Conservation (phyloP, 495 filamentous ascomycete species). For the Acidiella bohemica region DNA sequence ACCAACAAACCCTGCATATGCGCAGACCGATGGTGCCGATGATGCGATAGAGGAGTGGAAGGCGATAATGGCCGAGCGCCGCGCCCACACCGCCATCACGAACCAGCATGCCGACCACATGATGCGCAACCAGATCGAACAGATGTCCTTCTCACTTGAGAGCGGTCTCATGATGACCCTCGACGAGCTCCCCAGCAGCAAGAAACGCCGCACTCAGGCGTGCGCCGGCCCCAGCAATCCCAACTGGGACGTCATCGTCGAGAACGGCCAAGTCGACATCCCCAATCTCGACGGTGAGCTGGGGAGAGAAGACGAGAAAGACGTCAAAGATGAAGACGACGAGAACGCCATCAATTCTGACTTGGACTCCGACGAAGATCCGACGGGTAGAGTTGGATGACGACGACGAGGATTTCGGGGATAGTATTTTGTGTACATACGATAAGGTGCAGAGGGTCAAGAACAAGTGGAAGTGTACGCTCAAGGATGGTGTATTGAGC, state of each 20-base stretch:
- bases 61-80: slow-evolving; percentile 38
- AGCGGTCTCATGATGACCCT: slow-evolving; percentile 69
- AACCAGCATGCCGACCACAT: slow-evolving; percentile 45
- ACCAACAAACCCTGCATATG: slow-evolving; percentile 27
- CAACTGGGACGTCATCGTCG: slow-evolving; percentile 16
- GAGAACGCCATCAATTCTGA: slow-evolving; percentile 98
- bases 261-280: too few species aligned
- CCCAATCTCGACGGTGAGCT: slow-evolving; percentile 54
- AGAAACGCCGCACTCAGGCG: slow-evolving; percentile 27
- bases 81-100: slow-evolving; percentile 35
- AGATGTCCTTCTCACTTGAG: slow-evolving; percentile 55
- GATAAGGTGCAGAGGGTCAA: slow-evolving; percentile 99
- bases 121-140: slow-evolving; percentile 53
- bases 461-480: slow-evolving; percentile 99
- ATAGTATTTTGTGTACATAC: slow-evolving; percentile 74
- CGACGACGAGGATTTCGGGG: slow-evolving; percentile 42
- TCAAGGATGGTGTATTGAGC: slow-evolving; percentile 92
- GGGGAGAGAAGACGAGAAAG: slow-evolving; percentile 39
- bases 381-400: slow-evolving; percentile 70
- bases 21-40: slow-evolving; percentile 63
- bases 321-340: slow-evolving; percentile 50
- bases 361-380: slow-evolving; percentile 72
- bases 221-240: neutral
- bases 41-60: slow-evolving; percentile 45
- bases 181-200: slow-evolving; percentile 24